These are phyloP conservation scores for Kluyveromyces nonfermentans DNA, from an alignment of 805 yeast species.

Conservation along the genomic window DNA sequence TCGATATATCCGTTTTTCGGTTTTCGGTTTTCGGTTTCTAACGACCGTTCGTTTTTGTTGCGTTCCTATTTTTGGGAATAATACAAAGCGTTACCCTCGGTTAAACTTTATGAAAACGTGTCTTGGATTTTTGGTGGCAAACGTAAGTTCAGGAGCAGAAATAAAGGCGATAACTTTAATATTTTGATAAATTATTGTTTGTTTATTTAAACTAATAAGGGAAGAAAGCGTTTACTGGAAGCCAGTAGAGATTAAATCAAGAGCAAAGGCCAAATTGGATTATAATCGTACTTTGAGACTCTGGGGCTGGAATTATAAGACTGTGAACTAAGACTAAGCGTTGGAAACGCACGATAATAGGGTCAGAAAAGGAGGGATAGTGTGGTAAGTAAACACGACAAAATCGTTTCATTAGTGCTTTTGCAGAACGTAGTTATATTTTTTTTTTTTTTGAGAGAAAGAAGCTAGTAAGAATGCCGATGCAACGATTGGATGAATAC, in stretches of 20 bases:
- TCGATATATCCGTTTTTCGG: too few relatives aligned
- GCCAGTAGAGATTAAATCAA: background rate
- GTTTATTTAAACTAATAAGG: too few relatives aligned
- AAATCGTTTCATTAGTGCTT: background rate
- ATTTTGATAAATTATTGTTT: too few relatives aligned
- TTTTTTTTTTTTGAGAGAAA: background rate
- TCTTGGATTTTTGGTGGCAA: background rate
- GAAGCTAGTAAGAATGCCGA: background rate
- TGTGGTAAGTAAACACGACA: background rate
- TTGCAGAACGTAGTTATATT: background rate
- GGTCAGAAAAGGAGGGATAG: background rate
- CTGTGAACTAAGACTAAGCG: background rate
- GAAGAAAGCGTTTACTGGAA: background rate
- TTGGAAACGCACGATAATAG: background rate
- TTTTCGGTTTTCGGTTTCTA: too few relatives aligned
- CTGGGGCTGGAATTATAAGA: too few relatives aligned
- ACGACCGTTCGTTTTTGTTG: too few relatives aligned
- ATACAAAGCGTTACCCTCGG: background rate
- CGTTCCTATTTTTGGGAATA: too few relatives aligned
- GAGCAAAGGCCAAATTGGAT: background rate
- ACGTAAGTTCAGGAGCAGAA: too few relatives aligned
- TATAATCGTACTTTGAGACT: too few relatives aligned
- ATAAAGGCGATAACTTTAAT: too few relatives aligned
- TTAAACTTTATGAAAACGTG: background rate
- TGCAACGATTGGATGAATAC: conserved; percentile 31